Evolutionary conservation across 495 filamentous ascomycete genomes (phyloP), one percentile per base, ranked within the genome.

Genomic region (Polyplosphaeria fusca): DNA sequence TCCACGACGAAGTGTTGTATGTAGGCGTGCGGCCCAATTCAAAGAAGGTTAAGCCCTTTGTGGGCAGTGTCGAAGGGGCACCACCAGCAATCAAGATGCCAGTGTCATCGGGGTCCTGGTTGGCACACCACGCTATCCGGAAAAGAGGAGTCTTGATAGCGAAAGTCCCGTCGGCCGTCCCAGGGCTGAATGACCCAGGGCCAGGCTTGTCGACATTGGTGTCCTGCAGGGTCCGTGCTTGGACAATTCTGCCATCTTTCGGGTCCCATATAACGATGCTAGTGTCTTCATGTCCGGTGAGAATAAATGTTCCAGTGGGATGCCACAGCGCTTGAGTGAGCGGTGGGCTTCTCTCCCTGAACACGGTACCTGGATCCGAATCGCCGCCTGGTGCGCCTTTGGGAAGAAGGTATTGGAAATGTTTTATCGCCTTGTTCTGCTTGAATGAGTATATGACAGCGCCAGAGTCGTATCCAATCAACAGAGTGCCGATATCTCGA

Each of bases 231-330:
- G 88, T 94, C 59, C 94, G 75, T 11, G 91, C 90, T 76, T 89
- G 81, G 13, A 98, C 74, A 25, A 93, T 76, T 40, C 89, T 83
- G 7, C 91, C 93, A 66, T 96, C 94, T 60, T 90, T 94, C 2
- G 86, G 74, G 74, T 97, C 94, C 94, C 94, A 98, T 46, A 97
- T 82, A 0, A 92, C 93, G 27, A 98, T 67, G 55, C 85, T 92
- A 2, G 85, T 85, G 67, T 97, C 92, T 58, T 96, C 91, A 64
- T 97, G 86, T 11, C 86, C 86, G 0, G 88, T 95, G 48, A 91
- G 68, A 35, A 96, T 71, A 63, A 97, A 98, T 0, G 87, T 93
- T 0, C 93, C 93, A 23, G 91, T 94, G 0, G 93, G 93, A 73
- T 98, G 93, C 93, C 93, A 98, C 30, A 89, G 64, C 0, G 87